phyloP scores from a whole-genome alignment of 768 basidiomycete species.

The Lentinula edodes region DNA sequence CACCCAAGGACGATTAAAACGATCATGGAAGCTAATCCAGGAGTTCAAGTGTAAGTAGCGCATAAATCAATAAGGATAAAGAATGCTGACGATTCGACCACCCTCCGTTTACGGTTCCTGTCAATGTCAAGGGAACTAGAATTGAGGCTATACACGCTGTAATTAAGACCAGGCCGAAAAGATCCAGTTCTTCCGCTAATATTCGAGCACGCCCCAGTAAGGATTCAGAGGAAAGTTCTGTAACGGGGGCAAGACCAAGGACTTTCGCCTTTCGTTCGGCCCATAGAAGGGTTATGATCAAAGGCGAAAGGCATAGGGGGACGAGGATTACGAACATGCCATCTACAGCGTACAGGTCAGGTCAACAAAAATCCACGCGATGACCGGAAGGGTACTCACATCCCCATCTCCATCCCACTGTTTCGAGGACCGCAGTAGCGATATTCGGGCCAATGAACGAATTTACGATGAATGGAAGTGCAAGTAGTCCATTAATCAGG shows the following conservation, averaged over 20 bases:
- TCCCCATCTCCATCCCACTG: conserved; percentile 63
- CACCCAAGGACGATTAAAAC: conserved; percentile 46
- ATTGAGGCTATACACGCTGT: conserved; percentile 45
- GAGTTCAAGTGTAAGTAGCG: not conserved
- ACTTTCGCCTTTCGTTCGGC: conserved; percentile 43
- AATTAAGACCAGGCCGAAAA: conserved; percentile 46
- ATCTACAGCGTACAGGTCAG: conserved; percentile 23
- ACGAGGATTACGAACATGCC: conserved; percentile 56
- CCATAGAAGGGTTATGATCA: conserved; percentile 52
- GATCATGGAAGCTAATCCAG: conserved; percentile 38
- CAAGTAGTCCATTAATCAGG: conserved; percentile 39
- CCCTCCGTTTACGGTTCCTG: conserved; percentile 28
- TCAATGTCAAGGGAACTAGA: conserved; percentile 50
- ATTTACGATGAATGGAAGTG: conserved; percentile 55
- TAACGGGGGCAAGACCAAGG: conserved; percentile 20
- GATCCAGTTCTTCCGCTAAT: conserved; percentile 34
- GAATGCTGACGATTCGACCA: conserved; percentile 42
- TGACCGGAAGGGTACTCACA: conserved; percentile 33
- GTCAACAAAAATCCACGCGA: not conserved
- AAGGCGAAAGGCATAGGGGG: conserved; percentile 42
- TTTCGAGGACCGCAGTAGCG: conserved; percentile 34
- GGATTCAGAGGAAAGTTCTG: conserved; percentile 2
- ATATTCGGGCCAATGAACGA: conserved; percentile 63
- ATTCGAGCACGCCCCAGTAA: conserved; percentile 17
- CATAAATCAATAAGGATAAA: not conserved